Base-by-base conservation (phyloP, 2,329 filamentous ascomycete genomes). In the Alternaria consortialis region DNA sequence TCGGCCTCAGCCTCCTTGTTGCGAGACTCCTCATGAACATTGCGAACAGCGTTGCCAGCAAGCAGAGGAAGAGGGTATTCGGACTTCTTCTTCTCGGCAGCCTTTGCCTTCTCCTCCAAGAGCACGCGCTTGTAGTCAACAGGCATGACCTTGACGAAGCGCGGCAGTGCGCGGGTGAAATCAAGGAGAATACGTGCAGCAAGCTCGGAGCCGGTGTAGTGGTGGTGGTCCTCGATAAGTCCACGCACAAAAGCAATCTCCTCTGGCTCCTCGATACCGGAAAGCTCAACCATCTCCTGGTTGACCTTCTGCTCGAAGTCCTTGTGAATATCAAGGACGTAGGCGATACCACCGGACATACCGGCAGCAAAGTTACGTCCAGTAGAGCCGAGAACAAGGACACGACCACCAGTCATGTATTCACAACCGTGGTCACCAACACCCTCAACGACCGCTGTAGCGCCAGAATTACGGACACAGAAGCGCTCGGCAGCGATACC, bases 261-360 rank as follows among this genome's bases (percentile, higher is more conserved):
- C 59, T 89, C 82, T 27, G 92, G 92, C 62, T 97, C 94, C 64
- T 94, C 91, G 44, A 98, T 84, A 8, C 87, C 86, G 48, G 91
- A 91, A 27, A 94, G 89, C 81, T 97, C 94, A 69, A 98, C 94
- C 94, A 98, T 97, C 83, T 98, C 94, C 75, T 89, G 91, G 83
- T 98, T 98, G 82, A 97, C 90, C 86, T 97, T 97, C 71, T 90
- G 88, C 79, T 91, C 85, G 83, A 97, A 97, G 81, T 97, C 93
- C 67, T 91, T 87, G 78, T 94, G 87, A 75, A 95, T 90, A 75
- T 98, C 94, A 31, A 98, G 87, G 55, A 97, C 88, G 74, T 97
- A 98, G 17, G 94, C 94, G 74, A 98, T 97, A 85, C 94, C 94
- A 76, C 94, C 94, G 74, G 94, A 97, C 94, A 98, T 98, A 85